phyloP scores from a whole-genome alignment of 1,284 basidiomycete genomes.

The Laetiporus sulphureus region DNA sequence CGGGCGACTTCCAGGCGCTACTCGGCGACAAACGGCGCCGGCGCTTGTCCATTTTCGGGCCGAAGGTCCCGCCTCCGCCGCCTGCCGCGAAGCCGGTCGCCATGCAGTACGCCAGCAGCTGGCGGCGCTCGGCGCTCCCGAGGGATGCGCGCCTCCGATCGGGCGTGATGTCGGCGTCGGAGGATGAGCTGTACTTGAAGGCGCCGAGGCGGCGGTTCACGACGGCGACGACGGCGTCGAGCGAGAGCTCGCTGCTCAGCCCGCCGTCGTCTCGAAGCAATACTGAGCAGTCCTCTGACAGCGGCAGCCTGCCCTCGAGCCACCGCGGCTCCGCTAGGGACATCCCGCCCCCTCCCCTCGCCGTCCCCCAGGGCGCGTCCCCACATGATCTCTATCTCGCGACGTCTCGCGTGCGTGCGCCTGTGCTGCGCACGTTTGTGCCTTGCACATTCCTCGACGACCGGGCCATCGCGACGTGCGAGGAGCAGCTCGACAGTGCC shows the following conservation, averaged over 20 bases:
- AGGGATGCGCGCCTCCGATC: not conserved
- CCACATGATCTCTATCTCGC: conserved; percentile 60
- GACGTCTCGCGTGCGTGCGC: conserved; percentile 57
- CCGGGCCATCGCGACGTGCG: conserved; percentile 45
- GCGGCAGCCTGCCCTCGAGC: conserved; percentile 10
- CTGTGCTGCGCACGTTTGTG: conserved; percentile 66
- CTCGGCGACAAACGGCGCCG: not conserved
- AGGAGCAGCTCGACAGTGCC: conserved; percentile 53
- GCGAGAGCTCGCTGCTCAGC: conserved; percentile 30
- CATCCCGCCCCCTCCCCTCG: conserved; percentile 11
- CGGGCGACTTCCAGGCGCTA: conserved; percentile 17
- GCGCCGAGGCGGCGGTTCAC: conserved; percentile 33
- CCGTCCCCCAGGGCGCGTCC: conserved; percentile 26
- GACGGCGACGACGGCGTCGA: conserved; percentile 36
- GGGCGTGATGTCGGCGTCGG: conserved; percentile 17
- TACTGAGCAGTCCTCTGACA: conserved; percentile 7
- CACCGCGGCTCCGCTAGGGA: conserved; percentile 11
- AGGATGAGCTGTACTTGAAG: conserved; percentile 34
- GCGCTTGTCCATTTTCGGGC: conserved; percentile 28
- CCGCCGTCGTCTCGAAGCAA: conserved; percentile 35
- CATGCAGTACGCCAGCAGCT: conserved; percentile 43
- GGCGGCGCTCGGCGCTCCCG: conserved; percentile 34
- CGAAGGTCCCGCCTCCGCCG: conserved; percentile 32
- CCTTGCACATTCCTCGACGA: conserved; percentile 54
- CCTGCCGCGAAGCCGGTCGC: conserved; percentile 47